Percentiles rank a stretch among this genome's conserved stretches.
phyloP scores from a whole-genome alignment of 192 early-diverging fungal genomes.

The Oehlia diaphana region DNA sequence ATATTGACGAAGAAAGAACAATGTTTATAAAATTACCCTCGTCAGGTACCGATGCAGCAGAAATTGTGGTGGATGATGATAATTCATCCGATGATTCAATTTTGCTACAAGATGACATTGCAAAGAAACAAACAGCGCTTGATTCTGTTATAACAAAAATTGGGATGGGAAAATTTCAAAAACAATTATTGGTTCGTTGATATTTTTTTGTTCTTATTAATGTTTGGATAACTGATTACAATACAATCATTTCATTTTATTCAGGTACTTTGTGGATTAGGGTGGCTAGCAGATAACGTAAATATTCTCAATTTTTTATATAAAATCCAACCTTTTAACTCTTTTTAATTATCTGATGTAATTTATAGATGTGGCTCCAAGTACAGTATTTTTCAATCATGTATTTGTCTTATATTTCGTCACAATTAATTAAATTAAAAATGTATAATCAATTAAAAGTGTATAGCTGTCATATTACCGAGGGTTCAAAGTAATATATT shows the following conservation, averaged over 20 bases:
- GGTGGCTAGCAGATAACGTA: slow-evolving; percentile 90
- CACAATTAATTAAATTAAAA: not conserved
- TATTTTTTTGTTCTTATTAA: too few species aligned
- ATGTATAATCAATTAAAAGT: slow-evolving; percentile 37
- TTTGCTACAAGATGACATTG: not conserved
- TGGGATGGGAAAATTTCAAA: slow-evolving; percentile 75
- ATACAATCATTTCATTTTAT: not conserved
- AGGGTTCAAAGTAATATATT: slow-evolving; percentile 60
- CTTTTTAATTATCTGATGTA: slow-evolving; percentile 5
- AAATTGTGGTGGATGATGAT: not conserved
- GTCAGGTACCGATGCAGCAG: not conserved
- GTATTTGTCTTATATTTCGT: not conserved
- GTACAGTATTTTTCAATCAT: slow-evolving; percentile 29
- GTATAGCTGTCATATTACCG: slow-evolving; percentile 71
- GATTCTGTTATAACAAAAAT: slow-evolving; percentile 67
- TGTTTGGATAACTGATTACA: too few species aligned
- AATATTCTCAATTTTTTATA: slow-evolving; percentile 33
- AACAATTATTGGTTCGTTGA: slow-evolving; percentile 49
- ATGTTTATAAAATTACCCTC: not conserved
- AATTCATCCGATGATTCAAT: not conserved
- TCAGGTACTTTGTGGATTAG: slow-evolving; percentile 72
- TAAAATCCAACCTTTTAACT: not conserved
- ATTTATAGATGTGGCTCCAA: slow-evolving; percentile 62
- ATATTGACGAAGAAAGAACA: not conserved
- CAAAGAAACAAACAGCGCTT: slow-evolving; percentile 31